Evolutionary conservation across 1,284 basidiomycete genomes (phyloP), one percentile per base, ranked within the genome.

Genomic region (Sporisorium scitamineum): DNA sequence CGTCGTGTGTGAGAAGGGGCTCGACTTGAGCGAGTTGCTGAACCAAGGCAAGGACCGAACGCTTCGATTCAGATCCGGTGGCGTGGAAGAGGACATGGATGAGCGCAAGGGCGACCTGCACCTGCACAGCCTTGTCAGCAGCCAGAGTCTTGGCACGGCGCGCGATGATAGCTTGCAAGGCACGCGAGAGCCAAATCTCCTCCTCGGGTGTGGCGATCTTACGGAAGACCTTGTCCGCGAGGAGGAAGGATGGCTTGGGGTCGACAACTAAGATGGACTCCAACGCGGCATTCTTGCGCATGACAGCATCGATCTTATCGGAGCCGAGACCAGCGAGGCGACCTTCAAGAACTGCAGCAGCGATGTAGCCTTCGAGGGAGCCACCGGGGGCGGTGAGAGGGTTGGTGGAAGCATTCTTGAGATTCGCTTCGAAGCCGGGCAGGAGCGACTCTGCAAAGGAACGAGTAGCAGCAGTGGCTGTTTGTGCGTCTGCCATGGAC

Each of bases 231-330:
- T 81, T 81, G 29, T 83, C 83, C 26, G 67, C 69, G 11, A 85
- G 65, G 13, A 85, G 76, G 71, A 85, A 85, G 47, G 83, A 83
- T 20, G 80, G 78, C 63, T 84, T 85, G 24, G 77, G 70, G 10
- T 62, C 61, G 29, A 67, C 58, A 10, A 68, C 61, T 14, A 80
- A 47, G 18, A 84, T 70, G 22, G 62, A 63, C 26, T 77, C 63
- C 24, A 79, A 54, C 8, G 63, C 66, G 18, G 70, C 75, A 24
- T 78, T 73, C 27, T 74, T 71, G 34, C 58, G 47, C n/a, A 75
- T 27, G 9, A 66, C 53, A 20, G 39, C 37, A n/a, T 66, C 53
- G 39, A 76, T 69, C 61, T 82, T 82, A 53, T 64, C 61, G 18
- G 67, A 66, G 14, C 59, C 69, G 50, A 76, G 68, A 29, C 18